A percentile compares a stretch with the other conserved stretches of the same genome.
phyloP scores from a whole-genome alignment of 768 basidiomycete genomes.

The Sistotremastrum suecicum region DNA sequence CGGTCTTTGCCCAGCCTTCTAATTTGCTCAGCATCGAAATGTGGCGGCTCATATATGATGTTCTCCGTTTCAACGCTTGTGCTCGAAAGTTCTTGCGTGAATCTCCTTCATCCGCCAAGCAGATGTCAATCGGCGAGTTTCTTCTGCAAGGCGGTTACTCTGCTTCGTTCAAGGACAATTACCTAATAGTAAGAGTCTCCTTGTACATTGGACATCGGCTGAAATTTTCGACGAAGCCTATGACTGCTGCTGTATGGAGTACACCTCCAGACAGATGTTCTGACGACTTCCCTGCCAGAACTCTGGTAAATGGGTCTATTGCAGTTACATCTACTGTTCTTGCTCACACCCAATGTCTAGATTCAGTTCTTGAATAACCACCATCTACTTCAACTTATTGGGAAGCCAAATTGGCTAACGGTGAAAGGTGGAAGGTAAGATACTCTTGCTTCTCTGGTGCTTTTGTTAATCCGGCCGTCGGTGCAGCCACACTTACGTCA shows the following conservation, averaged over 20 bases:
- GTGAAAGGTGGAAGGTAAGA: slow-evolving; percentile 56
- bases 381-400: slow-evolving; percentile 55
- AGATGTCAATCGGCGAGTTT: slow-evolving; percentile 38
- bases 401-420: slow-evolving; percentile 61
- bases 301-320: slow-evolving; percentile 27
- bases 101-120: slow-evolving; percentile 12
- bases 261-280: slow-evolving; percentile 58
- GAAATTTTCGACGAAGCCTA: slow-evolving; percentile 30
- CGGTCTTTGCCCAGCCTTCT: slow-evolving; percentile 52
- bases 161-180: slow-evolving; percentile 54
- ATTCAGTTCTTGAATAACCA: slow-evolving; percentile 66
- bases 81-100: slow-evolving; percentile 32
- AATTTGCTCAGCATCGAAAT: slow-evolving; percentile 50
- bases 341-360: slow-evolving; percentile 13
- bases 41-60: slow-evolving; percentile 62
- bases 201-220: neutral
- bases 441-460: neutral
- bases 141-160: slow-evolving; percentile 52
- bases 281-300: slow-evolving; percentile 55
- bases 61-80: slow-evolving; percentile 60
- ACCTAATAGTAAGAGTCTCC: slow-evolving; percentile 44
- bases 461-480: neutral
- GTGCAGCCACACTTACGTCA: slow-evolving; percentile 48
- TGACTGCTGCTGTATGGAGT: slow-evolving; percentile 75
- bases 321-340: neutral